phyloP scores from a whole-genome alignment of 2,329 filamentous ascomycete species.

The Neurospora sp. region DNA sequence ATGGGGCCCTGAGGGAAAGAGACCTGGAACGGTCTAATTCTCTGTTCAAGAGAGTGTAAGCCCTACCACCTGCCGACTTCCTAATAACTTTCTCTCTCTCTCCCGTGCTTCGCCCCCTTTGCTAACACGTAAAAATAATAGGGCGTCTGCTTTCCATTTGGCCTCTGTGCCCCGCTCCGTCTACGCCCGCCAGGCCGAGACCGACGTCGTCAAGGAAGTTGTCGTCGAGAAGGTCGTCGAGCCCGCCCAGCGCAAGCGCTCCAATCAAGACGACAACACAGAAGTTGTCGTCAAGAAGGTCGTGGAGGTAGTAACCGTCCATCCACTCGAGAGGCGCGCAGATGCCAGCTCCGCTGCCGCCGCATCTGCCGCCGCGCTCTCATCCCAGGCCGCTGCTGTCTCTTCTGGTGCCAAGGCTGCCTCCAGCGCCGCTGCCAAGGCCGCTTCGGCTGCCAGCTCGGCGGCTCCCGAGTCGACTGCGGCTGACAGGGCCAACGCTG shows the following conservation, averaged over 20 bases:
- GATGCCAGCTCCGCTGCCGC: neutral
- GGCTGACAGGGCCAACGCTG: no score
- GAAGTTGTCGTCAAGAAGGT: neutral
- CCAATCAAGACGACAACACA: neutral
- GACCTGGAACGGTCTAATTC: neutral
- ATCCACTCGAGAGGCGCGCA: neutral
- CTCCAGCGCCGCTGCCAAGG: neutral
- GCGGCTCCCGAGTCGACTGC: neutral
- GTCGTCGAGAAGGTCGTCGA: neutral
- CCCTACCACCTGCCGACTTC: neutral
- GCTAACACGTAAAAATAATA: neutral
- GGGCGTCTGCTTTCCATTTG: neutral
- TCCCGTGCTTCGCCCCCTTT: neutral
- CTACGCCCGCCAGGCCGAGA: neutral
- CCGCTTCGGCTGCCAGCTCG: neutral
- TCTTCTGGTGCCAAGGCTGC: neutral
- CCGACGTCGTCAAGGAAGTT: neutral
- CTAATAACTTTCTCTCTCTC: neutral
- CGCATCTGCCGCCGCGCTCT: neutral
- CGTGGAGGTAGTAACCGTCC: neutral
- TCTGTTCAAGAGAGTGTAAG: neutral
- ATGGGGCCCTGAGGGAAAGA: neutral
- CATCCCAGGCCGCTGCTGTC: neutral
- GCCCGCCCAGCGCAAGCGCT: neutral
- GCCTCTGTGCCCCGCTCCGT: neutral